Evolutionary conservation across 2,329 filamentous ascomycete genomes (phyloP).

Genomic region (Ophiocordyceps sinensis): DNA sequence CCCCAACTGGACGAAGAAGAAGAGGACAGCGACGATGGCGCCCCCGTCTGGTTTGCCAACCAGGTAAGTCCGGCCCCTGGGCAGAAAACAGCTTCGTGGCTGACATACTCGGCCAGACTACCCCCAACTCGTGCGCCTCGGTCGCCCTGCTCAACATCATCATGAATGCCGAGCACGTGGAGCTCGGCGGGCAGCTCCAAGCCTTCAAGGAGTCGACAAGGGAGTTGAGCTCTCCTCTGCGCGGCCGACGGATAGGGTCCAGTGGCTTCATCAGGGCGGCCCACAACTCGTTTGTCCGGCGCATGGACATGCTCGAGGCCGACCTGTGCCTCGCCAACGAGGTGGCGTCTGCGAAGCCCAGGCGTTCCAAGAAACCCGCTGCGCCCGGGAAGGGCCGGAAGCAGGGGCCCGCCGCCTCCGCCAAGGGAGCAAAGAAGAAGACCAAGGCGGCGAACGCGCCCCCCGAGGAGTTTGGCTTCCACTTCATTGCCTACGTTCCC

Average conservation of each 20-base stretch:
- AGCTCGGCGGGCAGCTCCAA: slow-evolving; percentile 55
- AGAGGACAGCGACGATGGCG: slow-evolving; percentile 34
- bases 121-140: slow-evolving; percentile 78
- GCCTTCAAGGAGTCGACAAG: slow-evolving; percentile 61
- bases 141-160: slow-evolving; percentile 85
- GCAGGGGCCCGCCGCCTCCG: slow-evolving; percentile 7
- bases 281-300: slow-evolving; percentile 78
- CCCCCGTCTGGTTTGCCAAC: slow-evolving; percentile 80
- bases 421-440: slow-evolving; percentile 17
- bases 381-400: slow-evolving; percentile 23
- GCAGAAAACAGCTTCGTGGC: neutral
- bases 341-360: slow-evolving; percentile 22
- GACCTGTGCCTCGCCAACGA: slow-evolving; percentile 52
- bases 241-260: slow-evolving; percentile 61
- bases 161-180: slow-evolving; percentile 59
- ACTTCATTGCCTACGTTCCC: slow-evolving; percentile 84
- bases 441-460: slow-evolving; percentile 14
- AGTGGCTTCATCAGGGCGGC: slow-evolving; percentile 65
- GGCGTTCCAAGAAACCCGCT: slow-evolving; percentile 15
- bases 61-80: slow-evolving; percentile 39
- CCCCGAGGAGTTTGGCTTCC: slow-evolving; percentile 51
- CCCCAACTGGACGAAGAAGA: slow-evolving; percentile 24
- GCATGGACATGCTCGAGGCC: slow-evolving; percentile 60
- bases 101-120: slow-evolving; percentile 38
- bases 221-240: slow-evolving; percentile 52